phyloP scores from a whole-genome alignment of 208 protist species.

The Acanthamoeba sp. region DNA sequence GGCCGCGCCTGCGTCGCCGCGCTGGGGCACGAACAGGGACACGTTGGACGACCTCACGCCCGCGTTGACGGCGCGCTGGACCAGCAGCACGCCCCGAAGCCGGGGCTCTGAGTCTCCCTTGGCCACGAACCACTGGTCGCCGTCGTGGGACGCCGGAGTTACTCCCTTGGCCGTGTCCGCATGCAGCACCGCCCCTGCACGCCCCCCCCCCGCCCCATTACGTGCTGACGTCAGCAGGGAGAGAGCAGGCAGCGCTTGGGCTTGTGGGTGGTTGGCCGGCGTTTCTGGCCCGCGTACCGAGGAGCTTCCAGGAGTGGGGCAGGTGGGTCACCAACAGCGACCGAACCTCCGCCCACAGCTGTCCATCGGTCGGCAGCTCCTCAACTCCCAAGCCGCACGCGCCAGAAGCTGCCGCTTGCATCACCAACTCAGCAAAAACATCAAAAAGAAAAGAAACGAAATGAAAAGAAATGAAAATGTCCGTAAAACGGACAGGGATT shows the following conservation, averaged over 20 bases:
- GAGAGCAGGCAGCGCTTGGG: no score
- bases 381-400: not conserved
- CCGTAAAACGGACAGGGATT: no score
- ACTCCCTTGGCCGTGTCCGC: not conserved
- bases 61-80: not conserved
- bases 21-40: slow-evolving; percentile 2
- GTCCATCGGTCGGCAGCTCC: not conserved
- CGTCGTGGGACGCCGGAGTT: not conserved
- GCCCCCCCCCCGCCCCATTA: not conserved
- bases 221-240: not conserved
- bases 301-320: slow-evolving; percentile 44
- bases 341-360: not conserved
- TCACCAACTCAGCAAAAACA: not conserved
- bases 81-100: not conserved
- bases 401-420: no score
- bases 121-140: slow-evolving; percentile 2
- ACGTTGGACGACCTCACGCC: not conserved
- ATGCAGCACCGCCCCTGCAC: not conserved
- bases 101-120: not conserved
- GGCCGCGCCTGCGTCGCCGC: not conserved
- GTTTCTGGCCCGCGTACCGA: not conserved
- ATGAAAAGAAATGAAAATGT: no score
- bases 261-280: no score
- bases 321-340: not conserved
- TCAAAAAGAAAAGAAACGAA: not conserved